phyloP scores from a whole-genome alignment of 2,329 filamentous ascomycete species.

The Alternaria consortialis region DNA sequence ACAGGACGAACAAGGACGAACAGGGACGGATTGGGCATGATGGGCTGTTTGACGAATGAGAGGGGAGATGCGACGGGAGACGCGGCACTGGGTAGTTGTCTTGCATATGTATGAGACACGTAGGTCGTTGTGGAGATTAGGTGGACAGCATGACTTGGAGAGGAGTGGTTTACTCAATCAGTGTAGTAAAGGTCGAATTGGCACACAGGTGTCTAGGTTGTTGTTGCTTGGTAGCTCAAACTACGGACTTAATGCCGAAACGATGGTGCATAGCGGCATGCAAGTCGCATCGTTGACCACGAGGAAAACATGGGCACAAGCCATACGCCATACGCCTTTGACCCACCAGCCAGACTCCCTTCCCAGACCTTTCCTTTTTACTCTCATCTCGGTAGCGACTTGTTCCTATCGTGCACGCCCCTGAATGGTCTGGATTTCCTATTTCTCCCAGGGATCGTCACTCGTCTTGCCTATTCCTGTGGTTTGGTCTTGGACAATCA shows the following conservation, averaged over 20 bases:
- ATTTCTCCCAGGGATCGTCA: constrained; percentile 6
- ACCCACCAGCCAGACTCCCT: constrained; percentile 10
- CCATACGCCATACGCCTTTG: constrained; percentile 14
- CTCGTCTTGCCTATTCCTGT: neutral
- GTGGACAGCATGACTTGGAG: neutral
- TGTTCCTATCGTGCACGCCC: constrained; percentile 3
- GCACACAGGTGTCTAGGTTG: neutral
- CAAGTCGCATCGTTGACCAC: constrained; percentile 13
- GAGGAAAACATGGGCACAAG: constrained; percentile 6
- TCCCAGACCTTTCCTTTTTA: constrained; percentile 4
- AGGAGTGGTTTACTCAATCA: neutral
- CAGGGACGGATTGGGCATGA: constrained; percentile 18
- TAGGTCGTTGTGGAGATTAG: constrained; percentile 16
- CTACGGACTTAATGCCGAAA: neutral
- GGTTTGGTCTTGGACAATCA: neutral
- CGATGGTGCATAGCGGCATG: constrained; percentile 10
- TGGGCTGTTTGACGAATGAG: constrained; percentile 17
- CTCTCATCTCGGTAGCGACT: constrained; percentile 9
- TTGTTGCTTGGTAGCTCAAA: neutral
- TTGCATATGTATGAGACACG: constrained; percentile 22
- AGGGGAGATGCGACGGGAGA: constrained; percentile 10
- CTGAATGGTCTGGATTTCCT: constrained; percentile 5
- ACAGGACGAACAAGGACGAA: constrained; percentile 5
- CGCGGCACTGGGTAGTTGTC: constrained; percentile 17
- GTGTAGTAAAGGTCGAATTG: neutral